Percentiles rank a stretch among this genome's conserved stretches.
Conservation (phyloP, 2,329 filamentous ascomycete genomes). For the Pseudogymnoascus sp. region DNA sequence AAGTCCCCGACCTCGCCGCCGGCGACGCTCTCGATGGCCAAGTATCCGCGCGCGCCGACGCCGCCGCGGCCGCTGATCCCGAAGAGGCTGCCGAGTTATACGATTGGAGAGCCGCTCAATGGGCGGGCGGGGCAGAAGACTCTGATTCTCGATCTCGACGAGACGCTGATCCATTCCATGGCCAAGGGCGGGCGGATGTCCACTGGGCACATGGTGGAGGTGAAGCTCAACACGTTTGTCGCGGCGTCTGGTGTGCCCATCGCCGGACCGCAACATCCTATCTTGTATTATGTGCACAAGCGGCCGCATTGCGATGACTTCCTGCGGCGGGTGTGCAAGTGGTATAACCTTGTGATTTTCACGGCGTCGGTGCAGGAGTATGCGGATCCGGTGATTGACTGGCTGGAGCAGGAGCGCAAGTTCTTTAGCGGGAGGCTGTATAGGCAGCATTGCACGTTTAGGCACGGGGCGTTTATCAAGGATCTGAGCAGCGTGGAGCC, state of each 20-base stretch:
- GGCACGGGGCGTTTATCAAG: conserved; percentile 96
- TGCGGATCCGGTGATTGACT: conserved; percentile 97
- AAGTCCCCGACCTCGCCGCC: conserved; percentile 90
- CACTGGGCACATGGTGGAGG: conserved; percentile 97
- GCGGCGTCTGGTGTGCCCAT: conserved; percentile 59
- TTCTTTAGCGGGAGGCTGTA: conserved; percentile 94
- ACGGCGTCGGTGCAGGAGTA: conserved; percentile 98
- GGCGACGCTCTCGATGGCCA: conserved; percentile 62
- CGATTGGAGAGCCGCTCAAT: conserved; percentile 43
- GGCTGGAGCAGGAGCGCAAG: conserved; percentile 93
- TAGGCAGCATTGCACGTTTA: conserved; percentile 90
- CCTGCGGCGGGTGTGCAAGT: conserved; percentile 82
- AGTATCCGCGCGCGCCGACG: conserved; percentile 82
- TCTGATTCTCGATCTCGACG: conserved; percentile 88
- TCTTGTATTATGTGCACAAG: conserved; percentile 98
- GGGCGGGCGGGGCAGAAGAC: conserved; percentile 71
- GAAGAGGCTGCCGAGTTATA: conserved; percentile 80
- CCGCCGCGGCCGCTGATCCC: conserved; percentile 88
- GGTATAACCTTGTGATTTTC: conserved; percentile 96
- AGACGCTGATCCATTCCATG: conserved; percentile 96
- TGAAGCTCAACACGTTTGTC: conserved; percentile 70
- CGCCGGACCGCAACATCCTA: conserved; percentile 83
- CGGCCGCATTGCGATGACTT: conserved; percentile 96
- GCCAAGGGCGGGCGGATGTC: conserved; percentile 94
- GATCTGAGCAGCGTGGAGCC: conserved; percentile 94